Evolutionary conservation across 176 grass and related monocot genomes (phyloP), one percentile per base, ranked within the genome.

Genomic region (Typha latifolia): DNA sequence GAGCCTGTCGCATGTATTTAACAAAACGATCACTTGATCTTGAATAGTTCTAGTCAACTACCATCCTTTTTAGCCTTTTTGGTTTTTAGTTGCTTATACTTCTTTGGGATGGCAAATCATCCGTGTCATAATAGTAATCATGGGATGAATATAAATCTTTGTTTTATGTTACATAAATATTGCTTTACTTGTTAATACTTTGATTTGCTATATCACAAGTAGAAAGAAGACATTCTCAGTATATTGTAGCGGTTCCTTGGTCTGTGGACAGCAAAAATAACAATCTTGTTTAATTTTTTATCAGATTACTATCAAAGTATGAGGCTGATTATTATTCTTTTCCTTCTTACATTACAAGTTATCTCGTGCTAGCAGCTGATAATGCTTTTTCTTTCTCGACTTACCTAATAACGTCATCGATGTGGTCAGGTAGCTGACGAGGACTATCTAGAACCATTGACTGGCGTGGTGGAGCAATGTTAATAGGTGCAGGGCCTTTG

Each of bases 341-440:
- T 67, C 13, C 51, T 48, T 14, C 12, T 52, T 15, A 15, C 15
- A 6, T 31, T 51, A 16, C 34, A 18, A 19, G 62, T 47, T 72
- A 20, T 61, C 9, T 47, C n/a, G 62, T n/a, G 75, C 65, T 66
- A 62, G 11, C 20, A 19, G 18, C 6, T 59, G 53, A 59, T 59
- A 9, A 16, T 16, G 53, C 53, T 22, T 59, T 59, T 59, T 10
- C 37, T 43, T 43, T 43, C 37, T 10, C 10, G 9, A 10, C 37
- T 19, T 59, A 88, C 91, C 91, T 96, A 52, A 69, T 7, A 19
- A 26, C 84, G 61, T 57, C 74, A 61, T 91, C 82, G 0, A 34
- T 34, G 9, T 56, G 32, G 19, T 66, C 49, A 48, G 20, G n/a
- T 48, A 12, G 20, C 20, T 21, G 49, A 51, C 55, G 61, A 12